Conservation (phyloP, 768 basidiomycete genomes). For the Lepiota brunneoincarnata region DNA sequence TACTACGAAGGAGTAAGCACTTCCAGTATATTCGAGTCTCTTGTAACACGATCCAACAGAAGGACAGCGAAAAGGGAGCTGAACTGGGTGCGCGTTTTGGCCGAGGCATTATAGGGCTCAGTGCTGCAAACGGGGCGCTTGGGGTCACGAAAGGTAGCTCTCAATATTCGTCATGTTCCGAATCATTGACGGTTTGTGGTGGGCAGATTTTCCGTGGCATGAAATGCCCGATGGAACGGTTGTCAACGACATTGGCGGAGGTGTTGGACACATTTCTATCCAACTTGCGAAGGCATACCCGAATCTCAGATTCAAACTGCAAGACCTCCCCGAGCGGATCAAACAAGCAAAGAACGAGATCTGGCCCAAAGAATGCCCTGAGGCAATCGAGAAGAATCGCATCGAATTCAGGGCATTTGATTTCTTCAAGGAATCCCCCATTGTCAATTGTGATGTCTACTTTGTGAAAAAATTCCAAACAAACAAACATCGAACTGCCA, state of each 20-base stretch:
- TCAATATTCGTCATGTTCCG: not conserved
- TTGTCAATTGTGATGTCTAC: constrained; percentile 33
- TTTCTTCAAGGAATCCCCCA: constrained; percentile 35
- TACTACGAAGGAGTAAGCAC: constrained; percentile 20
- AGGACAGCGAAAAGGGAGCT: not conserved
- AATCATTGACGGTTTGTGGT: not conserved
- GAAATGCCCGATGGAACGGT: constrained; percentile 15
- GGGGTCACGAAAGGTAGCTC: constrained; percentile 24
- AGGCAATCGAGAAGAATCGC: constrained; percentile 26
- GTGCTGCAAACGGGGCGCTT: constrained; percentile 23
- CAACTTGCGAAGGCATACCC: constrained; percentile 24
- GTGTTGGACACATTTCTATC: constrained; percentile 28
- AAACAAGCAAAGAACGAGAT: constrained; percentile 23
- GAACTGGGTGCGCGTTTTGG: constrained; percentile 24
- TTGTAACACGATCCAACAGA: not conserved
- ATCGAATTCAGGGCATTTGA: constrained; percentile 33
- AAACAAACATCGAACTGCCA: too few species aligned
- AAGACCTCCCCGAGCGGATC: constrained; percentile 28
- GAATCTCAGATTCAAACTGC: constrained; percentile 25
- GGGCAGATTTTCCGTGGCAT: constrained; percentile 26
- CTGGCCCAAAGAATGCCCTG: constrained; percentile 29
- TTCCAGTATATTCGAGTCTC: not conserved
- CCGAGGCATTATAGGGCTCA: constrained; percentile 31
- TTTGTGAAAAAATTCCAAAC: too few species aligned
- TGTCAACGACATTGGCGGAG: constrained; percentile 35